These are phyloP conservation scores for Globisporangium mamillatum DNA, from an alignment of 352 stramenopile genomes.

Conservation along the genomic window DNA sequence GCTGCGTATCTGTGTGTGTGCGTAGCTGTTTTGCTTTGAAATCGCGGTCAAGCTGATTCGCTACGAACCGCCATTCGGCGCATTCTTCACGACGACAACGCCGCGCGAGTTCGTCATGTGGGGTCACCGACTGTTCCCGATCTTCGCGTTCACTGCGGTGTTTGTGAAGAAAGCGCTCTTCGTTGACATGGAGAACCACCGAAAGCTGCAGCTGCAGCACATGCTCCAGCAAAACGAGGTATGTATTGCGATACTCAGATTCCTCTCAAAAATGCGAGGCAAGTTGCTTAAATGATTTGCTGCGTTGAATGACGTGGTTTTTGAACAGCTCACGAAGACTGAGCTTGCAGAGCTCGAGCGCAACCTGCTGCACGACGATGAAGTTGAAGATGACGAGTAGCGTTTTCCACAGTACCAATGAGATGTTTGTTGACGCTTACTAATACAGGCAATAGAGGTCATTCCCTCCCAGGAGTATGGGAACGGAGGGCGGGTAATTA, in stretches of 20 bases:
- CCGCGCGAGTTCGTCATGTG: conserved; percentile 59
- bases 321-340: conserved; percentile 3
- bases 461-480: no score
- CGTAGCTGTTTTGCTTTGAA: conserved; percentile 52
- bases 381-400: not conserved
- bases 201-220: conserved; percentile 36
- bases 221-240: conserved; percentile 60
- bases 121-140: conserved; percentile 51
- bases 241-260: not conserved
- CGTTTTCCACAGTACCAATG: no score
- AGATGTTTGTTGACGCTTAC: no score
- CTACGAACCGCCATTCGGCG: conserved; percentile 51
- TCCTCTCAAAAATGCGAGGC: not conserved
- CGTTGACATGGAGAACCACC: conserved; percentile 62
- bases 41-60: conserved; percentile 47
- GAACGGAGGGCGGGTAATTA: no score
- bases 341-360: conserved; percentile 9
- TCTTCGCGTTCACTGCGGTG: conserved; percentile 38
- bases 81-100: conserved; percentile 45
- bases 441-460: no score
- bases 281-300: not conserved
- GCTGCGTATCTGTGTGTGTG: not conserved
- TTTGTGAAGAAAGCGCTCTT: conserved; percentile 54
- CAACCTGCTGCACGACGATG: conserved; percentile 3
- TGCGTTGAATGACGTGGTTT: not conserved